Conservation (phyloP, 768 basidiomycete genomes). For the Leccinum barrowsii region DNA sequence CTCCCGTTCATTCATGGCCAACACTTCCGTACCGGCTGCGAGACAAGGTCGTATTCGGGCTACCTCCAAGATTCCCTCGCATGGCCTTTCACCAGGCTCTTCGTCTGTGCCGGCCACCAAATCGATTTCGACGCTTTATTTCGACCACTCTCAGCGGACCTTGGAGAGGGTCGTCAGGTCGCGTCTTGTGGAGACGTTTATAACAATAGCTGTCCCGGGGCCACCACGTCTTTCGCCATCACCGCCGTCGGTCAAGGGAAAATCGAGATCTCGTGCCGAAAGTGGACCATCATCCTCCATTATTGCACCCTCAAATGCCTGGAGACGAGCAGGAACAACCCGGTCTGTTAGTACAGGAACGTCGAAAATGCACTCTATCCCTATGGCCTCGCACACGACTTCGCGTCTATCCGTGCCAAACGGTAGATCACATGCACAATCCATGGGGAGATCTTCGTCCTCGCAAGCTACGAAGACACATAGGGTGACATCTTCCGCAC, state of each 20-base stretch:
- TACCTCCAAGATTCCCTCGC: constrained; percentile 50
- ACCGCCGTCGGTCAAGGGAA: constrained; percentile 24
- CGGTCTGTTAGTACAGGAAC: constrained; percentile 16
- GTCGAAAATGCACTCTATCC: constrained; percentile 13
- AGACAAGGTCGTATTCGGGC: constrained; percentile 45
- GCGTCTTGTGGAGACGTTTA: constrained; percentile 74
- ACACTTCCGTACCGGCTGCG: constrained; percentile 28
- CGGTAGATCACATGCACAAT: constrained; percentile 14
- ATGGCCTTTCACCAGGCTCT: constrained; percentile 7
- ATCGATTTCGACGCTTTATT: constrained; percentile 33
- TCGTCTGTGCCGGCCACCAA: constrained; percentile 2
- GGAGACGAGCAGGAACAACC: constrained; percentile 5
- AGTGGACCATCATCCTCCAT: constrained; percentile 19
- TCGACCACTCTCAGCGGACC: constrained; percentile 62
- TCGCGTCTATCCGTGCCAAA: constrained; percentile 13
- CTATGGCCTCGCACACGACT: constrained; percentile 3
- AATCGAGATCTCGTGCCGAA: constrained; percentile 23
- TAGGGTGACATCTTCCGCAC: constrained; percentile 21
- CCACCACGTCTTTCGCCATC: constrained; percentile 24
- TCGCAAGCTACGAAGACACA: constrained; percentile 19
- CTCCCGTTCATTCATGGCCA: constrained; percentile 18
- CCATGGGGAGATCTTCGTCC: constrained; percentile 19
- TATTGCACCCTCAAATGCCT: constrained; percentile 1
- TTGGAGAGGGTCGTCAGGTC: constrained; percentile 71
- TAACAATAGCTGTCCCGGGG: constrained; percentile 49